Conservation (phyloP, 2,329 filamentous ascomycete genomes). For the Chlorencoelia australis region DNA sequence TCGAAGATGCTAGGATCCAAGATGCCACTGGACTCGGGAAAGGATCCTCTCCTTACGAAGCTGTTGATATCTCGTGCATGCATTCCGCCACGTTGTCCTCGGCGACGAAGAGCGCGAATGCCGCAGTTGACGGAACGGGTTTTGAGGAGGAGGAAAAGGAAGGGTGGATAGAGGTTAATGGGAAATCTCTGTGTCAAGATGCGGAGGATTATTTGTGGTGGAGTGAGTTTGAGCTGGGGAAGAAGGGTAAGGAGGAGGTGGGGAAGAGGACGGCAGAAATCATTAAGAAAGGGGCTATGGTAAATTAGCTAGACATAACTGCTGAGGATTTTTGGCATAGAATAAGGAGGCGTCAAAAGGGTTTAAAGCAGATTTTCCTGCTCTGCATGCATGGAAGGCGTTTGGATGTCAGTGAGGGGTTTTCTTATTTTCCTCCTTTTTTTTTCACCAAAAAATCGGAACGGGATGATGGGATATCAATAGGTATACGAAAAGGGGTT, state of each 20-base stretch:
- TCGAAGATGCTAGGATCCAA: constrained; percentile 32
- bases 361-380: neutral
- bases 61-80: constrained; percentile 19
- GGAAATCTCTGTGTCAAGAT: constrained; percentile 28
- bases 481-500: too few species aligned
- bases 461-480: too few species aligned
- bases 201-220: constrained; percentile 40
- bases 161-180: constrained; percentile 7
- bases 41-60: constrained; percentile 14
- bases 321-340: neutral
- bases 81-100: too few species aligned
- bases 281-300: constrained; percentile 2
- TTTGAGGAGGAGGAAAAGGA: neutral
- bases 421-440: neutral
- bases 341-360: neutral
- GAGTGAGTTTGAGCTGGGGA: constrained; percentile 37
- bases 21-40: constrained; percentile 37
- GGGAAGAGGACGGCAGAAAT: constrained; percentile 24
- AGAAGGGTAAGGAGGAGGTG: constrained; percentile 28
- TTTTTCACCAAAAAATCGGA: neutral
- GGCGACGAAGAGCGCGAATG: constrained; percentile 10
- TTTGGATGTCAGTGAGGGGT: neutral
- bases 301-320: too few species aligned
- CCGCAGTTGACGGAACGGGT: constrained; percentile 11
- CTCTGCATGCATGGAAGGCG: neutral